Base-by-base conservation (phyloP, 148 eudicot species). In the Chenopodium album region DNA sequence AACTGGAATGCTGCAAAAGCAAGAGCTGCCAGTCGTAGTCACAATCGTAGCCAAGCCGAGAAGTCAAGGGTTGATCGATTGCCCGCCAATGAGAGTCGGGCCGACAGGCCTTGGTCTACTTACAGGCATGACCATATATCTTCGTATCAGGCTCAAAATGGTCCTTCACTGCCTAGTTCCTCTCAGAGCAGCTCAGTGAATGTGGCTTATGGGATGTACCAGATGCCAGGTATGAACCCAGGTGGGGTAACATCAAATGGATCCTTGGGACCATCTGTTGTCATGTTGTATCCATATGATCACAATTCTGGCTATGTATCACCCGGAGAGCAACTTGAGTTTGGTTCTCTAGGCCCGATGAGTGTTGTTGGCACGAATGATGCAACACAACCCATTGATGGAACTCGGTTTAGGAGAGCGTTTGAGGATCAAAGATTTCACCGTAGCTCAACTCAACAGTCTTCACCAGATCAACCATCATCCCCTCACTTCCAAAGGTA, bases 271-370 rank as follows among this genome's bases (percentile, higher is more conserved):
- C 56, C 56, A 52, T 52, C 92, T 56, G 82, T 88, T 75, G 89
- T 91, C 63, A 91, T 92, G 97, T 22, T 91, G n/a, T 94, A 95
- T 87, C 93, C 95, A 41, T 88, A 85, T 87, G 95, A 90, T 62
- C 92, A 89, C 65, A 89, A 84, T 80, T 80, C 90, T 9, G 80
- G 83, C 78, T 82, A 82, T 77, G 87, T 82, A 78, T 84, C 90
- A 71, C 92, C 87, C 50, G 69, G 89, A 54, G 97, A 94, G 78
- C 95, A 84, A 76, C 91, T 92, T 82, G 95, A 90, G 79, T 93
- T 93, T 73, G 93, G 93, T 28, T 87, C 97, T 71, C 88, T 88
- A 26, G 93, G 97, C 26, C 92, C 91, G 1, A 79, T 87, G 83
- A 89, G 87, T 77, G 87, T 86, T 68, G 78, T 90, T 22, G 83